Base-by-base conservation (phyloP, 257 asterid species). In the Rubia yunnanensis region DNA sequence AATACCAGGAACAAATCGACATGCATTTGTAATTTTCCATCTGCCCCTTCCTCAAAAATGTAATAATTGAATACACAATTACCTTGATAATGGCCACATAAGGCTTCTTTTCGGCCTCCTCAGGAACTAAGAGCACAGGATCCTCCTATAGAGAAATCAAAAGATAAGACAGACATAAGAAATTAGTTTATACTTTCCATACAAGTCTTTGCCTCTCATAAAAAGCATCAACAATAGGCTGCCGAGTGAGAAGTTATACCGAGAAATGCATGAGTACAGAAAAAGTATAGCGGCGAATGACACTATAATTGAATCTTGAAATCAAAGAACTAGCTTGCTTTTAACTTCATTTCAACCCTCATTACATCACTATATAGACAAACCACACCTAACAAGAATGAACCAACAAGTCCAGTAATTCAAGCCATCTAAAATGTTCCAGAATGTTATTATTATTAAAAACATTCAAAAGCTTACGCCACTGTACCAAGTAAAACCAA, bases 31-130 rank as follows among this genome's bases (percentile, higher is more conserved):
- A 20, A n/a, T 22, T 38, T 41, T 30, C 66, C 26, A 52, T 17
- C 34, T 5, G 14, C 36, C 8, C 1, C 23, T 61, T 24, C 20
- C 31, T 26, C 56, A 23, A 70, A 41, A 34, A 44, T n/a, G 17
- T 44, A 22, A 18, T 0, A 32, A 57, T 5, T 44, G 66, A 74
- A 73, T 69, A 28, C 70, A 73, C 68, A 60, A 54, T 64, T 78
- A 89, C 99, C 99, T 89, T 89, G 52, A 92, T 89, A 73, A 92
- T 87, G 75, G 96, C 99, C 73, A 89, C 94, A 39, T 89, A 86
- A 22, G 97, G 97, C 78, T 89, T 89, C 85, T 84, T 88, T n/a
- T 64, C 56, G 65, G 32, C 10, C 46, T 66, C 70, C 80, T 86
- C 95, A 9, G 97, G 96, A 71, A 78, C 89, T 71, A 89, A 70